phyloP scores from a whole-genome alignment of 257 asterid species.

The Ocimum tenuiflorum region DNA sequence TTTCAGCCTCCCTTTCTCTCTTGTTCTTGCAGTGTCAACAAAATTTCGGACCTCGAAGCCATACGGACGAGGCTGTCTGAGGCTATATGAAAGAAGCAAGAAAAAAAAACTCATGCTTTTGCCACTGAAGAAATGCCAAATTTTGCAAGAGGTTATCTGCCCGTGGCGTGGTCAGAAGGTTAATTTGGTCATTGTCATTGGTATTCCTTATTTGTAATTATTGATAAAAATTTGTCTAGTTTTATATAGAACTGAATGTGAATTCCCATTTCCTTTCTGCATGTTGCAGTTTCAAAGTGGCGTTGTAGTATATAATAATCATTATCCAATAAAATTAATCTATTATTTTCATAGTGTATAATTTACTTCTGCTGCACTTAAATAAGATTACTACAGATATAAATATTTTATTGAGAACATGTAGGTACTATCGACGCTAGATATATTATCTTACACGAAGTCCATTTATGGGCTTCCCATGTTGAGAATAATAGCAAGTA shows the following conservation, averaged over 20 bases:
- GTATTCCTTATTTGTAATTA: too few species aligned
- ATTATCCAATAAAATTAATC: not conserved
- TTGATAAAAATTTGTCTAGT: not conserved
- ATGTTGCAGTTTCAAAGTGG: not conserved
- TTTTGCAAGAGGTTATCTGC: not conserved
- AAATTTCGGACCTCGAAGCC: conserved; percentile 37
- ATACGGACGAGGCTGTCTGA: conserved; percentile 49
- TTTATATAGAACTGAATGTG: not conserved
- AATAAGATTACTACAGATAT: too few species aligned
- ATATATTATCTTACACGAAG: too few species aligned
- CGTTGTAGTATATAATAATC: not conserved
- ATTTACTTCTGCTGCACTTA: too few species aligned
- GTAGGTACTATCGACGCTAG: too few species aligned
- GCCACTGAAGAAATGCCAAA: conserved; percentile 9
- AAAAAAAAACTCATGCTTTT: not conserved
- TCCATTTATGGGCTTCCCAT: too few species aligned
- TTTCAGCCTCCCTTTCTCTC: not conserved
- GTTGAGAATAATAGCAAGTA: too few species aligned
- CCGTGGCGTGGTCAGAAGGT: not conserved
- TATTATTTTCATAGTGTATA: too few species aligned
- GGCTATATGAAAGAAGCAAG: conserved; percentile 34
- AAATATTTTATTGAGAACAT: too few species aligned
- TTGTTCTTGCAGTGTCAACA: conserved; percentile 62
- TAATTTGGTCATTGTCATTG: too few species aligned
- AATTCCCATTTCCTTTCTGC: not conserved